phyloP scores from a whole-genome alignment of 371 early-diverging fungal genomes.

The Apophysomyces sp. region DNA sequence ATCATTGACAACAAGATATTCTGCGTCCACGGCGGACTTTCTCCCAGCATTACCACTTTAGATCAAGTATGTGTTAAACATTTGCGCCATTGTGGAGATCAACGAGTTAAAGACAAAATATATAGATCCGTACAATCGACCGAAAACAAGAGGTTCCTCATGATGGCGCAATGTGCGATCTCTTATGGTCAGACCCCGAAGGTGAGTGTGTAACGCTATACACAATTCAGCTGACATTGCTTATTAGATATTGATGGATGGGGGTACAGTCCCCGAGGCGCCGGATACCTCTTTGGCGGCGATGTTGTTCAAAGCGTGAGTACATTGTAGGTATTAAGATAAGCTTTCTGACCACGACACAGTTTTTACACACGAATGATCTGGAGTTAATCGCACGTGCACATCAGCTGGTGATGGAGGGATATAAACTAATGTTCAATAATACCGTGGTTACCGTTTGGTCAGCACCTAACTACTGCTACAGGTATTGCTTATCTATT shows the following conservation, averaged over 20 bases:
- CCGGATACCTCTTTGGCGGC: conserved; percentile 97
- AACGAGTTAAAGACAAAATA: neutral
- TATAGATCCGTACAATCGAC: conserved; percentile 92
- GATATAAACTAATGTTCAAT: conserved; percentile 95
- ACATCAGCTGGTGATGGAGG: conserved; percentile 99
- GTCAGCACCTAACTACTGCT: conserved; percentile 99
- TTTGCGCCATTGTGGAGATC: too few relatives aligned
- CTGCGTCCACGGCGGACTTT: conserved; percentile 98
- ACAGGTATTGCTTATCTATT: too few relatives aligned
- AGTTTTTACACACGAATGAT: conserved; percentile 89
- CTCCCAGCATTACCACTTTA: conserved; percentile 89
- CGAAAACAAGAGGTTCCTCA: conserved; percentile 99
- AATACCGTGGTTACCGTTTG: conserved; percentile 98
- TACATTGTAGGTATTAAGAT: neutral
- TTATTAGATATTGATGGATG: conserved; percentile 83
- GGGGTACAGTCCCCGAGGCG: conserved; percentile 98
- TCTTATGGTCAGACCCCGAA: conserved; percentile 99
- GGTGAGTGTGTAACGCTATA: conserved; percentile 32
- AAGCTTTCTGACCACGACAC: neutral
- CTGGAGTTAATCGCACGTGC: conserved; percentile 96
- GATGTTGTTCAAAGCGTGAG: conserved; percentile 83
- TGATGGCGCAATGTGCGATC: conserved; percentile 98
- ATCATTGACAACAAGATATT: conserved; percentile 94
- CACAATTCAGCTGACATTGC: neutral
- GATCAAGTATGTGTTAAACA: conserved; percentile 72